These are phyloP conservation scores for Thraustochytrium aureum DNA, from an alignment of 352 stramenopile species.

Conservation along the genomic window DNA sequence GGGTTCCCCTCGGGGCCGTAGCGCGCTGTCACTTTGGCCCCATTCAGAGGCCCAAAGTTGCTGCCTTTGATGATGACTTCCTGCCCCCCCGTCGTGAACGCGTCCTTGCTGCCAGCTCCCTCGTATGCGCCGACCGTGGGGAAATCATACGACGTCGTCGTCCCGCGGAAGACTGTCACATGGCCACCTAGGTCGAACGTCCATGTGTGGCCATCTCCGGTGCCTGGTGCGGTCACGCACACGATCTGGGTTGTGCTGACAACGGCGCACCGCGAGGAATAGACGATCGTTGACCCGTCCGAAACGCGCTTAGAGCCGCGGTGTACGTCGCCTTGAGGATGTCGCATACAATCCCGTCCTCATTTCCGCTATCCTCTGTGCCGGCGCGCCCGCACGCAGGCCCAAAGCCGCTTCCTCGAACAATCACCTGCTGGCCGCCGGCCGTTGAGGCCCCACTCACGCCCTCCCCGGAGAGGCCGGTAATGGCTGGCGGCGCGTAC, in stretches of 20 bases:
- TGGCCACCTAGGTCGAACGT: slow-evolving; percentile 51
- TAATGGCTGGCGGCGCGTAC: slow-evolving; percentile 4
- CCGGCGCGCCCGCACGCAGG: slow-evolving; percentile 24
- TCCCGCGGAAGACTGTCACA: neutral
- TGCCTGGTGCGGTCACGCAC: slow-evolving; percentile 44
- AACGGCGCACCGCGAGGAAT: neutral
- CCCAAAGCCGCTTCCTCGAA: slow-evolving; percentile 37
- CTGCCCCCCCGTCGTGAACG: slow-evolving; percentile 63
- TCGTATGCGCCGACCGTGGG: slow-evolving; percentile 40
- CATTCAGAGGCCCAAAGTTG: slow-evolving; percentile 64
- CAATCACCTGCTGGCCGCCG: slow-evolving; percentile 27
- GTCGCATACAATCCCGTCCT: slow-evolving; percentile 13
- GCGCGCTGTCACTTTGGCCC: neutral
- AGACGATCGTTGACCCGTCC: neutral
- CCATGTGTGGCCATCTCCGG: slow-evolving; percentile 11
- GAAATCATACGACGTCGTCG: slow-evolving; percentile 42
- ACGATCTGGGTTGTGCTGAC: neutral
- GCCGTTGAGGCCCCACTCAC: neutral
- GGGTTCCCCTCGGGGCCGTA: slow-evolving; percentile 35
- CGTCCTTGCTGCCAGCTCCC: slow-evolving; percentile 11
- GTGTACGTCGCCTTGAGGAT: neutral
- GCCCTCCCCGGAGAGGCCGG: slow-evolving; percentile 16
- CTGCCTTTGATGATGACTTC: slow-evolving; percentile 65
- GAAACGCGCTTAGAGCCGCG: slow-evolving; percentile 19
- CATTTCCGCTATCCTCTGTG: slow-evolving; percentile 1